A percentile compares a stretch with the other conserved stretches of the same genome.
phyloP scores from a whole-genome alignment of 768 basidiomycete genomes.

The Lentinula boryana region DNA sequence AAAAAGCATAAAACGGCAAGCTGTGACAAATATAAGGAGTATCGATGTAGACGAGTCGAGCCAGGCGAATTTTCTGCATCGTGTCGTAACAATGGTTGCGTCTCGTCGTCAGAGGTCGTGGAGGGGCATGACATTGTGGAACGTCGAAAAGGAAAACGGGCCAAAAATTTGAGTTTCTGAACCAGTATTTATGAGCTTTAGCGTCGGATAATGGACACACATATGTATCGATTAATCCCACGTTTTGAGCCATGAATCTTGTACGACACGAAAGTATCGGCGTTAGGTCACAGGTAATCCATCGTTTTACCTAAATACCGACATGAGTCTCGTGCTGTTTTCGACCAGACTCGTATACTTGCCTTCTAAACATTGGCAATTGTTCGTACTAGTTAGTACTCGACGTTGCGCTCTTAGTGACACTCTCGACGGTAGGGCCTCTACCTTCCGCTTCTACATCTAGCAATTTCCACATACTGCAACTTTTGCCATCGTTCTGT shows the following conservation, averaged over 20 bases:
- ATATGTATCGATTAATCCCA: background rate
- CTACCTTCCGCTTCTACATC: constrained; percentile 64
- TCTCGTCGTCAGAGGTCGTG: constrained; percentile 11
- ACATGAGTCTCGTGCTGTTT: too few species aligned
- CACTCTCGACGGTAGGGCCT: constrained; percentile 33
- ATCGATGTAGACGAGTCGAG: constrained; percentile 14
- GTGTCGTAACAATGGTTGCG: constrained; percentile 19
- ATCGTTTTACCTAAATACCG: too few species aligned
- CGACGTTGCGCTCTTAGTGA: background rate
- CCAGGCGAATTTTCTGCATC: constrained; percentile 24
- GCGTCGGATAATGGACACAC: background rate
- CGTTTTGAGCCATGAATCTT: background rate
- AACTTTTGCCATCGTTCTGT: constrained; percentile 81
- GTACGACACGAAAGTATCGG: too few species aligned
- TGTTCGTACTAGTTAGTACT: too few species aligned
- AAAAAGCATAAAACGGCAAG: constrained; percentile 49
- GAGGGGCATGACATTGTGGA: background rate
- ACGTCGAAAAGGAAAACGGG: background rate
- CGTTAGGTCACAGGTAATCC: too few species aligned
- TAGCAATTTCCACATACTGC: constrained; percentile 69
- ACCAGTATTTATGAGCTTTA: background rate
- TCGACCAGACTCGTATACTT: background rate
- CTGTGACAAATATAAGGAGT: constrained; percentile 46
- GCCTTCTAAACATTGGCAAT: background rate
- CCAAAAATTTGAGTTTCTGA: background rate